Conservation (phyloP, 2,329 filamentous ascomycete species). For the Akanthomyces muscarius region DNA sequence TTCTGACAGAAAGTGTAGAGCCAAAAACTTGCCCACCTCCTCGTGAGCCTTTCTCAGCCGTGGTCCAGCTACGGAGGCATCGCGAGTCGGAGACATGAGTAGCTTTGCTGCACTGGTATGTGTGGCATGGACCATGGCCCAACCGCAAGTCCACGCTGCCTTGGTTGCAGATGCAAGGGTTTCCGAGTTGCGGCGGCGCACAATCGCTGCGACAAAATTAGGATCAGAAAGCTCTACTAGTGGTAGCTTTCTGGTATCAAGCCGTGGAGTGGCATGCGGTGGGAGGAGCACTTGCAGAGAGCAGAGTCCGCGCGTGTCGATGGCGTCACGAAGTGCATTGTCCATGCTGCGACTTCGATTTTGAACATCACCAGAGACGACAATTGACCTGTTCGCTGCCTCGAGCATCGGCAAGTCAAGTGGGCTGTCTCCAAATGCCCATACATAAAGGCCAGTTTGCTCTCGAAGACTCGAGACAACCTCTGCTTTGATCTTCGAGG, state of each 20-base stretch:
- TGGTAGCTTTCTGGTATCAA: constrained; percentile 42
- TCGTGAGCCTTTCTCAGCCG: constrained; percentile 46
- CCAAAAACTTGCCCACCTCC: constrained; percentile 50
- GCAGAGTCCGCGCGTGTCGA: constrained; percentile 36
- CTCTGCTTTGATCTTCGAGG: constrained; percentile 43
- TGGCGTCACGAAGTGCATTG: constrained; percentile 35
- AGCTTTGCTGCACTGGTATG: constrained; percentile 42
- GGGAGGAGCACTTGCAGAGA: constrained; percentile 48
- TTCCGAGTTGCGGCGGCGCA: neutral
- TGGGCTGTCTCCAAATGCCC: constrained; percentile 58
- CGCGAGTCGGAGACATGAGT: constrained; percentile 50
- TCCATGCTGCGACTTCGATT: constrained; percentile 53
- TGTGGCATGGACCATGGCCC: constrained; percentile 36
- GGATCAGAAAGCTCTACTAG: neutral
- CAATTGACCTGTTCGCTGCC: constrained; percentile 48
- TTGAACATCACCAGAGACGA: constrained; percentile 49
- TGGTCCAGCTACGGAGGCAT: constrained; percentile 43
- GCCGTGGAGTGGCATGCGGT: constrained; percentile 32
- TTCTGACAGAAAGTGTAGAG: constrained; percentile 42
- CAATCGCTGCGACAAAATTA: neutral
- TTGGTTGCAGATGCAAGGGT: neutral
- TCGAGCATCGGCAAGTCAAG: constrained; percentile 56
- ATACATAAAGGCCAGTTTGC: constrained; percentile 41
- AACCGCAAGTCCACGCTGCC: neutral
- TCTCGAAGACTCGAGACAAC: constrained; percentile 41